Percentiles rank a stretch among this genome's conserved stretches.
Conservation (phyloP, 2,329 filamentous ascomycete species). For the Monosporascus sp. region DNA sequence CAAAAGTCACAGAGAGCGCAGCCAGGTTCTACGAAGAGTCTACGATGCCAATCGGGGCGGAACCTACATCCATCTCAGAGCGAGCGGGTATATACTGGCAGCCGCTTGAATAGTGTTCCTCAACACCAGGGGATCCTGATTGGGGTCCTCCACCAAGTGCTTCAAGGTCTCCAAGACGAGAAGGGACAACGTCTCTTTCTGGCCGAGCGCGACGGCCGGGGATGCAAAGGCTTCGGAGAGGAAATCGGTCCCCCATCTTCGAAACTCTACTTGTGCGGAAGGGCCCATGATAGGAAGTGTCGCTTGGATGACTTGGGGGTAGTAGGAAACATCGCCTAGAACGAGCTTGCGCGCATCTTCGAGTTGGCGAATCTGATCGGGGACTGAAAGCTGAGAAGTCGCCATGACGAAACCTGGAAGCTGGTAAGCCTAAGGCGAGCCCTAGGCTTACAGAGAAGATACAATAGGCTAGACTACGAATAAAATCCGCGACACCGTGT, state of each 20-base stretch:
- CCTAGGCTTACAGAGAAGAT: not conserved
- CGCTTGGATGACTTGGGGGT: constrained; percentile 85
- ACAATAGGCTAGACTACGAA: not conserved
- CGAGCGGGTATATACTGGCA: constrained; percentile 87
- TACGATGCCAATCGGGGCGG: constrained; percentile 19
- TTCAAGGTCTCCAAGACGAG: constrained; percentile 74
- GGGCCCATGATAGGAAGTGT: constrained; percentile 88
- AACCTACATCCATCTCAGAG: constrained; percentile 92
- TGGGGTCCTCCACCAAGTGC: constrained; percentile 63
- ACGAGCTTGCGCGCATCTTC: constrained; percentile 87
- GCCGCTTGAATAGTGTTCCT: constrained; percentile 84
- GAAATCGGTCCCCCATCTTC: constrained; percentile 95
- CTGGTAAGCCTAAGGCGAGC: constrained; percentile 6
- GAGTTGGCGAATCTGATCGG: constrained; percentile 80
- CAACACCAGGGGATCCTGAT: constrained; percentile 74
- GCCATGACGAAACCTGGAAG: constrained; percentile 41
- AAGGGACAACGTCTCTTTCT: constrained; percentile 77
- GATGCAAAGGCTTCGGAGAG: constrained; percentile 93
- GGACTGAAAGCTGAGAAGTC: constrained; percentile 50
- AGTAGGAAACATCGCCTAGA: constrained; percentile 80
- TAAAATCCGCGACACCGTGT: not conserved
- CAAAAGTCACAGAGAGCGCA: constrained; percentile 14
- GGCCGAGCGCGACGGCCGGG: constrained; percentile 69
- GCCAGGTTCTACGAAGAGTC: constrained; percentile 22
- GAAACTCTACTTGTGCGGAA: constrained; percentile 69